These are phyloP conservation scores for Suhomyces wounanorum DNA, from an alignment of 1,139 yeast genomes.

Conservation along the genomic window DNA sequence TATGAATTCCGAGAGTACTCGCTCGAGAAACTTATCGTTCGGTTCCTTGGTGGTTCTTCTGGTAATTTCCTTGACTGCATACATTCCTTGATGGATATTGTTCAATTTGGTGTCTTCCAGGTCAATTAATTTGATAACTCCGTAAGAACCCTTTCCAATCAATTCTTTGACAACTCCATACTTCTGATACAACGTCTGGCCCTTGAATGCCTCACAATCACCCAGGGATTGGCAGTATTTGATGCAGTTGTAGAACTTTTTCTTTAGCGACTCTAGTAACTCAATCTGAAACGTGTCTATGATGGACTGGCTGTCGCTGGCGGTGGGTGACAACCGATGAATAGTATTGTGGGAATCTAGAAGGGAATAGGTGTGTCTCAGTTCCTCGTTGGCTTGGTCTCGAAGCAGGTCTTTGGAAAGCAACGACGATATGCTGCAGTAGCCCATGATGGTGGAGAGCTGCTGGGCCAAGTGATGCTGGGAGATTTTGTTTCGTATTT, in stretches of 20 bases:
- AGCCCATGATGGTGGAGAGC: constrained; percentile 35
- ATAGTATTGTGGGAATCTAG: constrained; percentile 27
- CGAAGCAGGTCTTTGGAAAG: constrained; percentile 20
- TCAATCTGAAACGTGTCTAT: constrained; percentile 57
- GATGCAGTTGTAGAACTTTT: constrained; percentile 24
- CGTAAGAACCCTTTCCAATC: constrained; percentile 85
- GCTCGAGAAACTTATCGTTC: constrained; percentile 59
- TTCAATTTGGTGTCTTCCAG: constrained; percentile 50
- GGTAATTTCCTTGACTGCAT: constrained; percentile 71
- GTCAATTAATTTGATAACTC: constrained; percentile 72
- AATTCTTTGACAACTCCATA: constrained; percentile 82
- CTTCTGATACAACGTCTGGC: constrained; percentile 48
- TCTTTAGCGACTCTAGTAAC: constrained; percentile 51
- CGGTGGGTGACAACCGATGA: constrained; percentile 25
- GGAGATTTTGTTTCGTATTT: constrained; percentile 18
- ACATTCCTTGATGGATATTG: constrained; percentile 33
- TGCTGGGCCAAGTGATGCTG: constrained; percentile 23
- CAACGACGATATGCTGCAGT: constrained; percentile 30
- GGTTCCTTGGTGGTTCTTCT: constrained; percentile 40
- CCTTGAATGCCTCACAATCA: constrained; percentile 17
- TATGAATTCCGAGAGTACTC: constrained; percentile 76
- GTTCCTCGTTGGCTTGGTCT: constrained; percentile 36
- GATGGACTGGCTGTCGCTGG: constrained; percentile 44
- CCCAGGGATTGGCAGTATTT: background rate
- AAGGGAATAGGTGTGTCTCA: constrained; percentile 35